phyloP scores from a whole-genome alignment of 2,329 filamentous ascomycete species.

The Talaromyces pinophilus region DNA sequence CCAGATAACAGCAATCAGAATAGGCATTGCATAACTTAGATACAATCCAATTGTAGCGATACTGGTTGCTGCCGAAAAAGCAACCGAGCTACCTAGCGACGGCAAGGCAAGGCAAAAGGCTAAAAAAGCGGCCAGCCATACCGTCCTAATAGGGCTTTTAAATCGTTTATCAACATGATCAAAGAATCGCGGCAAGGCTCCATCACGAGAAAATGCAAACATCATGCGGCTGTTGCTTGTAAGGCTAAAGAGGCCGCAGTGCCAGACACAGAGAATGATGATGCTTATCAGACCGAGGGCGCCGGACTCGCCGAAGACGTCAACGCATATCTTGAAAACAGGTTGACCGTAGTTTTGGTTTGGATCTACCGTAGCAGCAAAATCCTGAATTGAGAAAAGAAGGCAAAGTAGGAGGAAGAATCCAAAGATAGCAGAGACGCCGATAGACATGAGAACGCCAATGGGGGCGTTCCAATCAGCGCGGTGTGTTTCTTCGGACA shows the following conservation, averaged over 20 bases:
- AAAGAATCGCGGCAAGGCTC: conserved; percentile 17
- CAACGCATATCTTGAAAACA: conserved; percentile 20
- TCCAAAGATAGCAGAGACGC: conserved; percentile 20
- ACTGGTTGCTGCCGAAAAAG: conserved; percentile 20
- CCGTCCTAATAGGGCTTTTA: conserved; percentile 11
- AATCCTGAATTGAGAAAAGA: conserved; percentile 21
- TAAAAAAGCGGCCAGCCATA: conserved; percentile 18
- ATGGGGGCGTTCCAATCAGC: conserved; percentile 17
- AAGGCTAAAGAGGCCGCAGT: conserved; percentile 21
- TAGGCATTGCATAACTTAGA: conserved; percentile 17
- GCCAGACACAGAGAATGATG: conserved; percentile 21
- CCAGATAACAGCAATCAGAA: conserved; percentile 19
- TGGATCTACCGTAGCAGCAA: conserved; percentile 12
- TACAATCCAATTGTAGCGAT: conserved; percentile 22
- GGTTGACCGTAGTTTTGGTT: conserved; percentile 16
- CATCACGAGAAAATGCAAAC: conserved; percentile 21
- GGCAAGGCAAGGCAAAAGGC: conserved; percentile 17
- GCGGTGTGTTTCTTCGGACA: conserved; percentile 21
- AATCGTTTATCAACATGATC: conserved; percentile 19
- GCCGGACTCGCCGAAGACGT: conserved; percentile 18
- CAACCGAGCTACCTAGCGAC: conserved; percentile 18
- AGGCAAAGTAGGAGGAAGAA: conserved; percentile 19
- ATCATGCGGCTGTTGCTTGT: conserved; percentile 22
- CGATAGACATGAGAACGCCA: conserved; percentile 20
- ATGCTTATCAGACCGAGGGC: conserved; percentile 19